A percentile compares a stretch with the other conserved stretches of the same genome.
Conservation (phyloP, 805 yeast species). For the Blastobotrys mokoenaii region DNA sequence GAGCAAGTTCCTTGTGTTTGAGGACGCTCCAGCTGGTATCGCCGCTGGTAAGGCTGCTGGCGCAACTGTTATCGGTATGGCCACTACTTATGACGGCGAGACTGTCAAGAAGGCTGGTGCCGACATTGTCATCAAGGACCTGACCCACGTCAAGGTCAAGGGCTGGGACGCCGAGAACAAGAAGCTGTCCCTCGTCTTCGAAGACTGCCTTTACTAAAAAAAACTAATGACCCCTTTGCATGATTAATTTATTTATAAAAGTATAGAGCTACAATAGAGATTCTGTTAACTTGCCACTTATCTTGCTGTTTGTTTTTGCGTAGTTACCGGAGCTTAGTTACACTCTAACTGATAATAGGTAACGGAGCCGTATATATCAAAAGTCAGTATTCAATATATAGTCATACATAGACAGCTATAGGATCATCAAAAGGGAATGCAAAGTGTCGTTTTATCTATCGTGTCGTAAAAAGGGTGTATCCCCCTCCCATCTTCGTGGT, state of each 20-base stretch:
- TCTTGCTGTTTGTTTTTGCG: too few species aligned
- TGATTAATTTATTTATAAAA: background rate
- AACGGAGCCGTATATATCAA: too few species aligned
- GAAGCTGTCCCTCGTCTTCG: constrained; percentile 12
- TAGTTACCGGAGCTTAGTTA: too few species aligned
- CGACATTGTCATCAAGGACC: constrained; percentile 69
- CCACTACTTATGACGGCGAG: constrained; percentile 67
- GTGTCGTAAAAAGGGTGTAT: too few species aligned
- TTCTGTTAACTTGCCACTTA: too few species aligned
- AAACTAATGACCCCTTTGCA: background rate
- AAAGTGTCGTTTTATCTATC: too few species aligned
- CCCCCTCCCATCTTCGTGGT: background rate
- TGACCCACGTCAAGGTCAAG: constrained; percentile 51
- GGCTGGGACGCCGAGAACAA: constrained; percentile 37
- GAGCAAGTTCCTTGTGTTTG: constrained; percentile 49
- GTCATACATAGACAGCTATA: too few species aligned
- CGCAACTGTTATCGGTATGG: constrained; percentile 74
- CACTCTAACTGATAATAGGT: too few species aligned
- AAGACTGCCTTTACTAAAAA: constrained; percentile 5
- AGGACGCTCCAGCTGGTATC: constrained; percentile 86
- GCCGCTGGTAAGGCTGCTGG: constrained; percentile 79
- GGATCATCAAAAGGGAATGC: too few species aligned
- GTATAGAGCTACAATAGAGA: background rate
- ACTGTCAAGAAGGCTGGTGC: constrained; percentile 71
- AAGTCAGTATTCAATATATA: too few species aligned